Evolutionary conservation across 2,329 filamentous ascomycete genomes (phyloP).

Genomic region (Colletotrichum salicis): DNA sequence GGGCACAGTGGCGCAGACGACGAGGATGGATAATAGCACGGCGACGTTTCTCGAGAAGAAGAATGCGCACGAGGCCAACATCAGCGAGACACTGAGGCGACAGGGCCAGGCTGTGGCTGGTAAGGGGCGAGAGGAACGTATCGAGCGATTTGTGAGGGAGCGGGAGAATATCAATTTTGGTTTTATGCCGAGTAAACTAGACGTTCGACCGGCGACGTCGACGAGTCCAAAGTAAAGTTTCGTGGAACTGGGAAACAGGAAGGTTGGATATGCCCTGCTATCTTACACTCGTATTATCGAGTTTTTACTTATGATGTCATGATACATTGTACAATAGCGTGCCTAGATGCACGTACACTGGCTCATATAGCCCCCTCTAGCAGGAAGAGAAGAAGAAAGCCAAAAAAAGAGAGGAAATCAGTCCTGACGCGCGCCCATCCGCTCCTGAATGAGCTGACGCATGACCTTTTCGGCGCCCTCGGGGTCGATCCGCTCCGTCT

Average conservation of each 20-base stretch:
- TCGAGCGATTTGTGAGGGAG: slow-evolving; percentile 81
- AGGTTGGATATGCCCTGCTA: background rate
- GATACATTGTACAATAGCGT: slow-evolving; percentile 29
- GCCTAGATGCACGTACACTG: slow-evolving; percentile 4
- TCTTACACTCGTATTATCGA: slow-evolving; percentile 12
- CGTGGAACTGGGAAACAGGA: background rate
- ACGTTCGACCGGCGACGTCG: slow-evolving; percentile 2
- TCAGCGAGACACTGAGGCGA: slow-evolving; percentile 67
- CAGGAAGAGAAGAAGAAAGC: background rate
- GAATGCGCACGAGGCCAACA: slow-evolving; percentile 73
- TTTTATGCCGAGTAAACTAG: slow-evolving; percentile 41
- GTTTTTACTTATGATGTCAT: slow-evolving; percentile 17
- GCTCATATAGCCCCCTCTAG: background rate
- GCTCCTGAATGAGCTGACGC: slow-evolving; percentile 44
- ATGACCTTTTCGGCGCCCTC: slow-evolving; percentile 60
- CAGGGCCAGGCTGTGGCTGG: slow-evolving; percentile 64
- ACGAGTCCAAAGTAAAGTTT: slow-evolving; percentile 14
- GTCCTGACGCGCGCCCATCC: background rate
- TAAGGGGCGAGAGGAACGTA: slow-evolving; percentile 70
- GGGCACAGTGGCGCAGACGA: slow-evolving; percentile 78
- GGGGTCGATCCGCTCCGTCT: slow-evolving; percentile 66
- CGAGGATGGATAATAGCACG: slow-evolving; percentile 72
- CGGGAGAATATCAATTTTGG: slow-evolving; percentile 63
- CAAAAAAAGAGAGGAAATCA: background rate
- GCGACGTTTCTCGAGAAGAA: slow-evolving; percentile 73